These are phyloP conservation scores for Begonia loranthoides DNA, from an alignment of 306 rosid genomes.

Conservation along the genomic window DNA sequence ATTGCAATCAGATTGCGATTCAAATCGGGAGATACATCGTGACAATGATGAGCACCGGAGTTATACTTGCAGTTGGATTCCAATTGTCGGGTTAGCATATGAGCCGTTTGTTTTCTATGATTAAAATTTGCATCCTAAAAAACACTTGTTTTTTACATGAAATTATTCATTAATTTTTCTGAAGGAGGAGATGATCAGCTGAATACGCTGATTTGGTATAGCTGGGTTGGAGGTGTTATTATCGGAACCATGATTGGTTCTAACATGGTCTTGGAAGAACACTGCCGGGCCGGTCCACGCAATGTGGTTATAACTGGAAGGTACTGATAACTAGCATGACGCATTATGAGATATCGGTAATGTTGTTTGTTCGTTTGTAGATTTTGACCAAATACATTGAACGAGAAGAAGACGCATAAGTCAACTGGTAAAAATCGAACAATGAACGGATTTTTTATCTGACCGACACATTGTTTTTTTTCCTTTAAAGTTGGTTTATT, in stretches of 20 bases:
- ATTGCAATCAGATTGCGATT: constrained; percentile 43
- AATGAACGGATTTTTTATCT: no score
- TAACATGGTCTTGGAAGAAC: constrained; percentile 83
- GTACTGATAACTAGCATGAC: constrained; percentile 16
- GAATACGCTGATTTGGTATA: constrained; percentile 71
- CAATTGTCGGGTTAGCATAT: constrained; percentile 61
- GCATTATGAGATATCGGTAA: no score
- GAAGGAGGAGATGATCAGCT: constrained; percentile 77
- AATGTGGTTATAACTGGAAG: constrained; percentile 92
- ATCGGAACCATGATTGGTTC: constrained; percentile 95
- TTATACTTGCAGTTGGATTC: constrained; percentile 67
- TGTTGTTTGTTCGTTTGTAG: no score
- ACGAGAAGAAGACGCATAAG: no score
- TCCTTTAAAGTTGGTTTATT: no score
- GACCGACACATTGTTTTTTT: no score
- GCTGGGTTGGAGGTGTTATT: constrained; percentile 95
- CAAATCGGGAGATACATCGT: constrained; percentile 90
- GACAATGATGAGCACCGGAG: constrained; percentile 98
- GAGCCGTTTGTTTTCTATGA: constrained; percentile 5
- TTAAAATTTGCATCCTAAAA: background rate
- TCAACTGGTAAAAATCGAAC: no score
- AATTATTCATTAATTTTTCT: constrained; percentile 13
- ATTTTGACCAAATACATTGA: no score
- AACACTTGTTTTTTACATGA: background rate
- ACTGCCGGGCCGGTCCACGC: constrained; percentile 86